A percentile compares a stretch with the other conserved stretches of the same genome.
Evolutionary conservation across 2,329 filamentous ascomycete species (phyloP).

Genomic region (Ustulina deusta): DNA sequence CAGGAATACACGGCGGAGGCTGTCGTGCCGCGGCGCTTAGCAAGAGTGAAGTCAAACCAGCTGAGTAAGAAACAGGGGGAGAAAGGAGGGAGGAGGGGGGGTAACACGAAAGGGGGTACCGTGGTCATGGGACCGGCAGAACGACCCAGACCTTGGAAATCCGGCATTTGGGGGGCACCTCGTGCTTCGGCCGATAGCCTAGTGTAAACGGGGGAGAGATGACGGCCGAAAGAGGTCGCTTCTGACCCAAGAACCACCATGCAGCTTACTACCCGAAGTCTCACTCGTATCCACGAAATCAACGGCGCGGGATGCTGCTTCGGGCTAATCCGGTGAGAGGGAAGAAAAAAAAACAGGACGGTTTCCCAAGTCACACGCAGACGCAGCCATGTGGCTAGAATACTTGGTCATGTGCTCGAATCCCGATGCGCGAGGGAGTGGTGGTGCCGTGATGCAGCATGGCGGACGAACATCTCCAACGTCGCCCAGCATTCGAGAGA

Average conservation of each 20-base stretch:
- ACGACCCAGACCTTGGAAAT: conserved; percentile 29
- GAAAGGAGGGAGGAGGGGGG: conserved; percentile 21
- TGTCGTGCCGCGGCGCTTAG: conserved; percentile 7
- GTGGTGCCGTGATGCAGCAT: too few species aligned
- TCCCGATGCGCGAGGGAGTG: conserved; percentile 35
- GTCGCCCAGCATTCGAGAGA: conserved; percentile 10
- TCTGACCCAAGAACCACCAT: conserved; percentile 13
- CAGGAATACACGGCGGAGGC: conserved; percentile 18
- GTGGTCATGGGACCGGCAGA: conserved; percentile 37
- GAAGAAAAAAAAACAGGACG: conserved; percentile 25
- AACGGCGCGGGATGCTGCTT: conserved; percentile 20
- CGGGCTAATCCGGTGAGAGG: conserved; percentile 36
- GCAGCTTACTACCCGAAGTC: conserved; percentile 30
- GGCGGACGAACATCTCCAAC: too few species aligned
- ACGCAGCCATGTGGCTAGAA: conserved; percentile 30
- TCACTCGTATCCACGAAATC: conserved; percentile 13
- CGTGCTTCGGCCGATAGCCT: background rate
- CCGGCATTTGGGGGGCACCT: conserved; percentile 29
- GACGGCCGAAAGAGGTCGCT: conserved; percentile 15
- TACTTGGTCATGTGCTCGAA: conserved; percentile 39
- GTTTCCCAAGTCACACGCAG: conserved; percentile 26
- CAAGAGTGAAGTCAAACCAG: conserved; percentile 15
- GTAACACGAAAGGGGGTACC: conserved; percentile 30
- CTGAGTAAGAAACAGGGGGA: conserved; percentile 19
- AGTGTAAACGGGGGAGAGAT: conserved; percentile 21